Base-by-base conservation (phyloP, 305 asterid genomes). In the Fraxinus baroniana region DNA sequence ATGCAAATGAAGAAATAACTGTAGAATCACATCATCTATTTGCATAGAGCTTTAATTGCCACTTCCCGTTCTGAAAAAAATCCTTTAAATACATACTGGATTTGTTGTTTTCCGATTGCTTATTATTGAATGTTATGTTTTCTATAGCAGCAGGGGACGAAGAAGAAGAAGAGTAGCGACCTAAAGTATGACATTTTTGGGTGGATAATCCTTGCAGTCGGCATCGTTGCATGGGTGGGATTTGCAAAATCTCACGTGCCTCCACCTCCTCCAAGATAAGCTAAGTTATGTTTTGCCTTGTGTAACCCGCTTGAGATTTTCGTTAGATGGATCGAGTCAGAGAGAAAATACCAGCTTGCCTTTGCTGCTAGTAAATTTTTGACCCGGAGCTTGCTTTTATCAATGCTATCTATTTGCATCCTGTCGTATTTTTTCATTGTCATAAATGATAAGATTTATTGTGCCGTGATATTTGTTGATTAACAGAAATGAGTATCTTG, bases 191-290 rank as follows among this genome's bases (percentile, higher is more conserved):
- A 91, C 86, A 81, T 89, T 18, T 84, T 82, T 35, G 94, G 94
- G 62, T 91, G 94, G 94, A 49, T 91, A 84, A 87, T 91, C 36
- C 91, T 91, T 73, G 87, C 89, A 1, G 89, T 85, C 6, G 91
- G 93, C 74, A 78, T 90, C 75, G 79, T 89, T 8, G 87, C 87
- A 5, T 89, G 91, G 91, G 81, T 89, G 0, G 91, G 93, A 60
- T 86, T 88, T 76, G 90, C 89, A 44, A 90, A 90, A 83, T 86
- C 91, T 12, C 84, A 90, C 33, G 55, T 85, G 88, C 90, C 91
- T 35, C 88, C 90, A 41, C 89, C 93, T 72, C 89, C 93, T 64
- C 74, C 90, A 15, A 79, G 87, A 66, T 88, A 83, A 85, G 86
- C 17, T 41, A 85, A 17, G 84, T 9, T 57, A 7, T 30, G 39